phyloP scores from a whole-genome alignment of 1,139 yeast genomes.

The Taiozyma onychis region DNA sequence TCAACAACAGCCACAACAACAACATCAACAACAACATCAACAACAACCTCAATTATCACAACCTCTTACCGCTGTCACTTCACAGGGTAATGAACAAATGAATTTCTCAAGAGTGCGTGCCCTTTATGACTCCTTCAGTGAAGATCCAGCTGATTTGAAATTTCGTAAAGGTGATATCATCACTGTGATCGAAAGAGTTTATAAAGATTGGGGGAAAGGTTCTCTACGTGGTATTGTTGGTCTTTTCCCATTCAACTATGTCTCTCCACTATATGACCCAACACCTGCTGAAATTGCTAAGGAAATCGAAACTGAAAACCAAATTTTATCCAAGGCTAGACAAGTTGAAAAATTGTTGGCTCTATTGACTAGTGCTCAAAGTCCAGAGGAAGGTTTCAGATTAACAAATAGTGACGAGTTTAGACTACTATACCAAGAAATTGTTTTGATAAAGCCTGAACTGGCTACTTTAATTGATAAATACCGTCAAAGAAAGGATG shows the following conservation, averaged over 20 bases:
- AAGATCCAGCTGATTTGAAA: constrained; percentile 66
- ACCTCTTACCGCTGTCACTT: neutral
- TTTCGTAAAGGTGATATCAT: constrained; percentile 74
- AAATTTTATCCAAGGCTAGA: constrained; percentile 41
- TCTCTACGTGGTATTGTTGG: constrained; percentile 76
- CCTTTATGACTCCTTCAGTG: constrained; percentile 69
- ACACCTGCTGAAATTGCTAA: constrained; percentile 45
- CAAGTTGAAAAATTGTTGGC: constrained; percentile 65
- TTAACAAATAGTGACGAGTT: constrained; percentile 43
- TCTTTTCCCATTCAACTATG: constrained; percentile 92
- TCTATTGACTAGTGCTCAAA: constrained; percentile 41
- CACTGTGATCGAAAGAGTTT: constrained; percentile 80
- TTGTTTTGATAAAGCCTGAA: constrained; percentile 68
- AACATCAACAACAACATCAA: constrained; percentile 3
- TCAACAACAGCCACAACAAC: constrained; percentile 1
- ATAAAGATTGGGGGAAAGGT: constrained; percentile 96
- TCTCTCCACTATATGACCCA: constrained; percentile 69
- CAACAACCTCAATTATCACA: constrained; percentile 2
- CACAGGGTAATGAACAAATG: constrained; percentile 4
- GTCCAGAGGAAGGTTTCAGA: constrained; percentile 30
- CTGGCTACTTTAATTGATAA: constrained; percentile 70
- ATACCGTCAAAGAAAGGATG: constrained; percentile 70
- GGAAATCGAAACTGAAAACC: constrained; percentile 37
- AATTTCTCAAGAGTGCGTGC: constrained; percentile 60
- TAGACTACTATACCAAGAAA: constrained; percentile 56